These are phyloP conservation scores for Arthrocladium fulminans DNA, from an alignment of 2,329 filamentous ascomycete genomes.

Conservation along the genomic window DNA sequence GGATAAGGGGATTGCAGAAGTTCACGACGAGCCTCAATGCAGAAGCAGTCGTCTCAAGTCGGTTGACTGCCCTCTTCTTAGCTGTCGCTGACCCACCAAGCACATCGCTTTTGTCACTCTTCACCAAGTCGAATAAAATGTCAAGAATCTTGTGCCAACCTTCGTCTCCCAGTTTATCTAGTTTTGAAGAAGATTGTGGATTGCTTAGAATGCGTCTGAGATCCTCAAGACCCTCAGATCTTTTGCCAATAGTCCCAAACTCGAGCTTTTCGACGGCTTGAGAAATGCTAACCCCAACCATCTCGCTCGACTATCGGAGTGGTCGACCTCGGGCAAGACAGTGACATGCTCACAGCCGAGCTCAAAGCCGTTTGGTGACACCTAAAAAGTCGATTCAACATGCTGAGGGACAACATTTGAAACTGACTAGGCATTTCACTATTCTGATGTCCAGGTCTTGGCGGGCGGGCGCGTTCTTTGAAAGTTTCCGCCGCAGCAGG, in stretches of 20 bases:
- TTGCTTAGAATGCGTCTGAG: constrained; percentile 6
- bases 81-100: constrained; percentile 47
- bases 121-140: constrained; percentile 62
- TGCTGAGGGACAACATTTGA: not conserved
- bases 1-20: constrained; percentile 58
- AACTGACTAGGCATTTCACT: not conserved
- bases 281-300: constrained; percentile 5
- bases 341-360: constrained; percentile 2
- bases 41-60: constrained; percentile 60
- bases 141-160: constrained; percentile 77
- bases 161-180: constrained; percentile 55
- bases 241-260: not conserved
- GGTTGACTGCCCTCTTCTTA: constrained; percentile 42
- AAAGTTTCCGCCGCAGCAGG: not conserved
- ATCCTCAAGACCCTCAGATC: constrained; percentile 9
- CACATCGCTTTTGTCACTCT: constrained; percentile 59
- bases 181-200: not conserved
- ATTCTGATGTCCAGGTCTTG: constrained; percentile 2
- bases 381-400: too few relatives aligned
- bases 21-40: constrained; percentile 64
- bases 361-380: too few relatives aligned
- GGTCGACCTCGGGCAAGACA: not conserved
- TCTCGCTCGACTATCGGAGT: not conserved
- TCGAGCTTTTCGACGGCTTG: constrained; percentile 9
- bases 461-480: not conserved